These are phyloP conservation scores for Fomes fomentarius DNA, from an alignment of 1,284 basidiomycete genomes.

Conservation along the genomic window DNA sequence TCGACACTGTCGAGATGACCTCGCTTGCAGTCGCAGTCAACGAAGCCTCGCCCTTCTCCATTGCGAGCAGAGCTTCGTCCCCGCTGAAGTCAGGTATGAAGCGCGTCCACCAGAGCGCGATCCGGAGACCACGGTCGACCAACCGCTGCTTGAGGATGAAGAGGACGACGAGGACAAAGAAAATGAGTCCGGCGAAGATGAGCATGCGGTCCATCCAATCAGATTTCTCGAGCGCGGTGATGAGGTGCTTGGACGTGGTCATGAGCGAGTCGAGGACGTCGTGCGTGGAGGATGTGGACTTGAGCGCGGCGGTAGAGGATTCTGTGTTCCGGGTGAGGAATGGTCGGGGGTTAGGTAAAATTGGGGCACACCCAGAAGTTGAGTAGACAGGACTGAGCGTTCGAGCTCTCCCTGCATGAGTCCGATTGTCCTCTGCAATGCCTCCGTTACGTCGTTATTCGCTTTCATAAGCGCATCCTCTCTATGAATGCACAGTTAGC, in stretches of 20 bases:
- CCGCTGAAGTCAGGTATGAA: constrained; percentile 53
- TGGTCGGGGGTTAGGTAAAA: not conserved
- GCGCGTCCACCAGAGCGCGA: constrained; percentile 81
- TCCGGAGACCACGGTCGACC: constrained; percentile 68
- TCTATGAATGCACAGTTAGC: constrained; percentile 38
- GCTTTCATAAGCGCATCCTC: constrained; percentile 89
- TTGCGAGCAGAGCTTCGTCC: constrained; percentile 26
- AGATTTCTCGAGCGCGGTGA: constrained; percentile 84
- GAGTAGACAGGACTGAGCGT: constrained; percentile 81
- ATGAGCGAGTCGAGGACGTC: constrained; percentile 78
- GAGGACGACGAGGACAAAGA: constrained; percentile 84
- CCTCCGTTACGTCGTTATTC: constrained; percentile 85
- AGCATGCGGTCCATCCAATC: constrained; percentile 92
- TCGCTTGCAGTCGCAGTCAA: not conserved
- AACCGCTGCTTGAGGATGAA: constrained; percentile 89
- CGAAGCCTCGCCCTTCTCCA: constrained; percentile 30
- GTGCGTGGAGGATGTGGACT: constrained; percentile 78
- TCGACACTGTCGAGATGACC: constrained; percentile 6
- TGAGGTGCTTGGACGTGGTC: constrained; percentile 78
- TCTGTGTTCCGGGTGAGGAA: constrained; percentile 49
- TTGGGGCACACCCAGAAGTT: constrained; percentile 72
- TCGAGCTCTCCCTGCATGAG: constrained; percentile 92
- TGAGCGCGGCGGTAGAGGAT: constrained; percentile 76
- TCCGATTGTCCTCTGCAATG: constrained; percentile 80
- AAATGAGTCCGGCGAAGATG: constrained; percentile 74